Evolutionary conservation across 768 basidiomycete species (phyloP).

Genomic region (Russula sp.): DNA sequence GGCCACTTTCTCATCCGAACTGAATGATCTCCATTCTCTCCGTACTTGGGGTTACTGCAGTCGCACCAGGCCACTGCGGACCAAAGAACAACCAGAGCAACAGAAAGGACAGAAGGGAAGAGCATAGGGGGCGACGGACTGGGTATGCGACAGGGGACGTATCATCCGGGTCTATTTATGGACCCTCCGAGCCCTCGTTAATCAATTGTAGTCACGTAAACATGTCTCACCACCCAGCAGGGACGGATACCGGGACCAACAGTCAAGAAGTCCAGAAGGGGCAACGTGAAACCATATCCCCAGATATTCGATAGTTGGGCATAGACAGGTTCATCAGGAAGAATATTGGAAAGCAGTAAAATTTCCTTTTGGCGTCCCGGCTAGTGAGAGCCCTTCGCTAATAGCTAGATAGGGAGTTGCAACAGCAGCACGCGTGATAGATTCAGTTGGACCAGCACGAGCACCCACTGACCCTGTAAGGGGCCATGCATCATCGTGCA

Average conservation of each 20-base stretch:
- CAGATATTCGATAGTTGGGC: too few relatives aligned
- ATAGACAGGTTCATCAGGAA: too few relatives aligned
- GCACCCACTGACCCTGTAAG: too few relatives aligned
- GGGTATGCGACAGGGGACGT: background rate
- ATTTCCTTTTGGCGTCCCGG: background rate
- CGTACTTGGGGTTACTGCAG: slow-evolving; percentile 30
- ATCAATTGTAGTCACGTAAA: background rate
- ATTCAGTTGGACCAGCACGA: too few relatives aligned
- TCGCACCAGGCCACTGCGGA: background rate
- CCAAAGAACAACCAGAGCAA: background rate
- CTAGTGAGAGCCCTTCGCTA: too few relatives aligned
- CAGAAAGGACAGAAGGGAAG: background rate
- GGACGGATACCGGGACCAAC: background rate
- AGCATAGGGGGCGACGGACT: slow-evolving; percentile 5
- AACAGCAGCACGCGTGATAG: too few relatives aligned
- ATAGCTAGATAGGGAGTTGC: too few relatives aligned
- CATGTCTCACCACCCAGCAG: background rate
- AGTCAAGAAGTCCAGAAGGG: background rate
- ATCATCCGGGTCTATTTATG: background rate
- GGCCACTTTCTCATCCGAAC: slow-evolving; percentile 24
- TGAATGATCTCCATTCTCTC: slow-evolving; percentile 33
- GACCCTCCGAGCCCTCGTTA: fast-evolving
- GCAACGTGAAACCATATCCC: background rate
- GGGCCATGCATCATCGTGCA: too few relatives aligned
- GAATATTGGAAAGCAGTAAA: background rate